Conservation (phyloP, 495 filamentous ascomycete species). For the Cladorrhinum samala region DNA sequence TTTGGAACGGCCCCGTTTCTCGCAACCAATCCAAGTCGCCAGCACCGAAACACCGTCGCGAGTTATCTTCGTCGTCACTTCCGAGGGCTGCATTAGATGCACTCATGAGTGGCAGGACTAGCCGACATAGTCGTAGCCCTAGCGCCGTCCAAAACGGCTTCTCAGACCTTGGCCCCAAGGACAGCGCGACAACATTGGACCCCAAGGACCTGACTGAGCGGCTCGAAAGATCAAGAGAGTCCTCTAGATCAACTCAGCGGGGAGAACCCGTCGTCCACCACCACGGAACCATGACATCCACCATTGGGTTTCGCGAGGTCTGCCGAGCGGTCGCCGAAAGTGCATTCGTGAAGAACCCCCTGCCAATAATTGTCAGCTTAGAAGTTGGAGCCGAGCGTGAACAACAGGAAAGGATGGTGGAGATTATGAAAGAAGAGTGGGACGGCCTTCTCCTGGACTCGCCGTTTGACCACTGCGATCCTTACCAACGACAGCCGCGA, state of each 20-base stretch:
- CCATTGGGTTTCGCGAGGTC: constrained; percentile 79
- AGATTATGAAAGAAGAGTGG: constrained; percentile 89
- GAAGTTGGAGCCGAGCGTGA: constrained; percentile 78
- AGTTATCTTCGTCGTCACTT: constrained; percentile 36
- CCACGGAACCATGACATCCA: constrained; percentile 73
- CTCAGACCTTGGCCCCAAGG: constrained; percentile 8
- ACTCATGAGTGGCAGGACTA: constrained; percentile 18
- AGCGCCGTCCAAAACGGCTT: constrained; percentile 20
- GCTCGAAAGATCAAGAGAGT: constrained; percentile 18
- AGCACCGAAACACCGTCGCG: constrained; percentile 24
- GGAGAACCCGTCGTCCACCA: constrained; percentile 27
- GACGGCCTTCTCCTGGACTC: constrained; percentile 62
- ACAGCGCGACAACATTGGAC: constrained; percentile 22
- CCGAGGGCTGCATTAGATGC: constrained; percentile 26
- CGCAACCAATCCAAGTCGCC: constrained; percentile 26
- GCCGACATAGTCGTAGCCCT: constrained; percentile 32
- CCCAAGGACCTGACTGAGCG: constrained; percentile 19
- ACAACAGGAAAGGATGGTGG: constrained; percentile 85
- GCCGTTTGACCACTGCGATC: constrained; percentile 34
- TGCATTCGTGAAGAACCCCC: constrained; percentile 63
- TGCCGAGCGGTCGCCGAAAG: constrained; percentile 73
- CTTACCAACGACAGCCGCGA: constrained; percentile 56
- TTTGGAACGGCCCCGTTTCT: constrained; percentile 66
- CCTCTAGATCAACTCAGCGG: constrained; percentile 19
- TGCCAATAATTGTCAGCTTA: constrained; percentile 83